Evolutionary conservation across 768 basidiomycete species (phyloP).

Genomic region (Tylopilus felleus): DNA sequence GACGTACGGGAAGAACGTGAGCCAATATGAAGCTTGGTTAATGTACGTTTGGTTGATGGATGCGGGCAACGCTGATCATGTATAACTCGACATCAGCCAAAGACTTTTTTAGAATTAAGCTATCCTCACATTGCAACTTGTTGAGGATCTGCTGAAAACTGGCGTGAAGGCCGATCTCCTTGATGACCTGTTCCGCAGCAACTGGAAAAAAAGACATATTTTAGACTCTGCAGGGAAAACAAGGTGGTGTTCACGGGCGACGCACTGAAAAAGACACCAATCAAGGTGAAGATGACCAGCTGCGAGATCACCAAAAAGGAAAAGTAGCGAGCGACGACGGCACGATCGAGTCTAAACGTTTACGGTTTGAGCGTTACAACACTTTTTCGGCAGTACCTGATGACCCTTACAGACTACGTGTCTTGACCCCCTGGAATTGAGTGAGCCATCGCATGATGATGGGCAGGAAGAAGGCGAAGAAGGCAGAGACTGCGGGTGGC

Average conservation of each 20-base stretch:
- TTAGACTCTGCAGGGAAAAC: background rate
- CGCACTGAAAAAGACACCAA: conserved; percentile 85
- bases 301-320: conserved; percentile 93
- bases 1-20: conserved; percentile 90
- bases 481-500: conserved; percentile 81
- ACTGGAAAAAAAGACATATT: conserved; percentile 16
- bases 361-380: background rate
- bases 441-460: conserved; percentile 84
- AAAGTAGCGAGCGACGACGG: conserved; percentile 90
- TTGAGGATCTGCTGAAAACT: conserved; percentile 45
- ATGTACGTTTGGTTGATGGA: conserved; percentile 87
- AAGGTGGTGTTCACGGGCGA: conserved; percentile 7
- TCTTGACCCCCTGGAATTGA: conserved; percentile 58
- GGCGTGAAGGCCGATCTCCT: conserved; percentile 45
- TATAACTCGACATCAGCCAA: background rate
- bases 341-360: conserved; percentile 74
- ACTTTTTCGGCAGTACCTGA: background rate
- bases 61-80: conserved; percentile 61
- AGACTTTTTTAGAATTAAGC: background rate
- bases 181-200: conserved; percentile 40
- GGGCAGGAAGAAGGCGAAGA: conserved; percentile 90
- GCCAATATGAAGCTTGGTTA: conserved; percentile 87
- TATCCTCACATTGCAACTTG: conserved; percentile 39
- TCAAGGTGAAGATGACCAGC: conserved; percentile 88
- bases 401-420: conserved; percentile 28